Conservation (phyloP, 495 filamentous ascomycete species). For the Thermothielavioides terrestris region DNA sequence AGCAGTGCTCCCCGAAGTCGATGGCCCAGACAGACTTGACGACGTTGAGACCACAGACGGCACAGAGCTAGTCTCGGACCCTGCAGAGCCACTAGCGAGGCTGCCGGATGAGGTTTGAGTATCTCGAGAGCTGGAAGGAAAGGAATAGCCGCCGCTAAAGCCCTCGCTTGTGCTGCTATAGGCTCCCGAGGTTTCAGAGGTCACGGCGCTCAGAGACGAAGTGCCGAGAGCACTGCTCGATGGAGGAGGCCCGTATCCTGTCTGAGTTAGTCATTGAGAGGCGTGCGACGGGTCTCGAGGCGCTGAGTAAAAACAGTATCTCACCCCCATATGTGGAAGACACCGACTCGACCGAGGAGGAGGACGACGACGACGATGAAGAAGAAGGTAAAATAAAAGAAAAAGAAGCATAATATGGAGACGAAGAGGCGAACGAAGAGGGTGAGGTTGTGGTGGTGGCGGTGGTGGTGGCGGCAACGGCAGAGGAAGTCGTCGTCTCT, state of each 20-base stretch:
- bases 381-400: not conserved
- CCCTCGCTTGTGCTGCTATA: not conserved
- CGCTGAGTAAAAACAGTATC: too few relatives aligned
- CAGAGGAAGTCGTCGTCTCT: not conserved
- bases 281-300: too few relatives aligned
- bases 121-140: not conserved
- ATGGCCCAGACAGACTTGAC: not conserved
- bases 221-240: not conserved
- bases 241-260: constrained; percentile 1
- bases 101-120: not conserved
- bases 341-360: not conserved
- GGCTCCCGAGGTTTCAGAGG: too few relatives aligned
- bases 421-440: not conserved
- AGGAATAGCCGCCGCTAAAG: not conserved
- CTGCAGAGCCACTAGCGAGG: not conserved
- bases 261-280: not conserved
- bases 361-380: not conserved
- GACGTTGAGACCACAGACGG: not conserved
- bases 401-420: too few relatives aligned
- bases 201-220: not conserved
- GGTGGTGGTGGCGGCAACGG: too few relatives aligned
- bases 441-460: not conserved
- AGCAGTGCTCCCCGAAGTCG: not conserved
- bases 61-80: not conserved
- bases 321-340: constrained; percentile 1